Evolutionary conservation across 306 rosid genomes (phyloP), one percentile per base, ranked within the genome.

Genomic region (Citrullus colocynthis): DNA sequence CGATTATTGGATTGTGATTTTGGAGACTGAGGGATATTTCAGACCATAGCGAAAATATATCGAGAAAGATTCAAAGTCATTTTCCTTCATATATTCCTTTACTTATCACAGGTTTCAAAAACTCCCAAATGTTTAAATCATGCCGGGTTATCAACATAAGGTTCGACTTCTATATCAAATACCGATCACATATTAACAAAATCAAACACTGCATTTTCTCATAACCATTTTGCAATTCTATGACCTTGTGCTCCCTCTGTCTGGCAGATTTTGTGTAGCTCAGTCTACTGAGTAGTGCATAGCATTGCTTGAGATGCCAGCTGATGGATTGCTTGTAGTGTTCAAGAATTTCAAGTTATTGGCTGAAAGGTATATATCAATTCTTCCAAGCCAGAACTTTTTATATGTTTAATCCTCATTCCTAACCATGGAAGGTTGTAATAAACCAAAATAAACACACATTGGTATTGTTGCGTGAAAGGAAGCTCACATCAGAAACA

Each of bases 221-320:
- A 11, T 9, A 15, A 21, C 59, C 42, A 72, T 24, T 28, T 49
- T 72, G 76, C 76, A 24, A 24, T 14, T 72, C 39, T 70, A 70
- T 67, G 74, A 20, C 32, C 16, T 67, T 34, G 34, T 67, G 6
- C 49, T 44, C 58, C 20, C 54, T 70, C 20, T 71, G 42, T 71
- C 49, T 71, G 76, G 41, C 76, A 71, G 76, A 71, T 51, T 73
- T 73, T 41, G 74, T 67, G 15, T 30, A 45, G 14, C 44, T 72
- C 58, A 20, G 49, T 4, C 0, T 72, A 14, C 75, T 69, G n/a
- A 42, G 13, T 64, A 67, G 34, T 59, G 34, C 11, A 42, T 65
- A 0, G 6, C 34, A 11, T 41, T 69, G 9, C 18, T 42, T 67
- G 55, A 20, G 36, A 67, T 42, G 9, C 17, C 74, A 66, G 52